Percentiles rank a stretch among this genome's conserved stretches.
These are phyloP conservation scores for Pythium phragmiticola DNA, from an alignment of 352 stramenopile species.

Conservation along the genomic window DNA sequence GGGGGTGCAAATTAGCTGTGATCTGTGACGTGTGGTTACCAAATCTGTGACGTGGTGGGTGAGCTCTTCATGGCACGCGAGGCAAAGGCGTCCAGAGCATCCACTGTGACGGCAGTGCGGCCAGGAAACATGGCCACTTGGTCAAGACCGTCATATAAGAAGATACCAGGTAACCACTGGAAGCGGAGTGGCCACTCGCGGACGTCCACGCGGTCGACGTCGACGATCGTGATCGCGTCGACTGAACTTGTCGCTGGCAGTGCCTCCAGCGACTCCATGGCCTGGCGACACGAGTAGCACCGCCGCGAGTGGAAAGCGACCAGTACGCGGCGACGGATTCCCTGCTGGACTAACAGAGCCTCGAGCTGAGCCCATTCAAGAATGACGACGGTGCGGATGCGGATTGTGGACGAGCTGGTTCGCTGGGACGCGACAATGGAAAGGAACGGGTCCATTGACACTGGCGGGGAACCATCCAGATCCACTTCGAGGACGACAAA, in stretches of 20 bases:
- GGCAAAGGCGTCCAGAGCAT: slow-evolving; percentile 12
- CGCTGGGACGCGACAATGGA: not conserved
- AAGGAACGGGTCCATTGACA: slow-evolving; percentile 8
- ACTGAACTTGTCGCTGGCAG: not conserved
- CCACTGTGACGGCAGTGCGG: slow-evolving; percentile 11
- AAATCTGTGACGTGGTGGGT: slow-evolving; percentile 1
- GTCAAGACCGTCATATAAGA: slow-evolving; percentile 6
- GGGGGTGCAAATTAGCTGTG: not conserved
- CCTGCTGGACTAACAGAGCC: not conserved
- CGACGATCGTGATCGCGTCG: slow-evolving; percentile 9
- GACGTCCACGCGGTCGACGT: slow-evolving; percentile 21
- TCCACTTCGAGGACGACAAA: not conserved
- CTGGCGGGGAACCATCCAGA: not conserved
- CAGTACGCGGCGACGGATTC: not conserved
- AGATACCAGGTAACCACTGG: slow-evolving; percentile 23
- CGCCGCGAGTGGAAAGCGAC: slow-evolving; percentile 17
- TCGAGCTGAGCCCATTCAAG: slow-evolving; percentile 1
- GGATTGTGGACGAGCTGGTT: not conserved
- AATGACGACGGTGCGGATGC: not conserved
- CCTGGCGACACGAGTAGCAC: slow-evolving; percentile 24
- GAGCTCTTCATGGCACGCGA: too few species aligned
- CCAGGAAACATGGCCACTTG: slow-evolving; percentile 10
- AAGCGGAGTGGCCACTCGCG: slow-evolving; percentile 18
- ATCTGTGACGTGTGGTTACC: slow-evolving; percentile 16
- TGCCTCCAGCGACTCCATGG: slow-evolving; percentile 6